These are phyloP conservation scores for Crithidia bombi DNA, from an alignment of 208 protist species.

Conservation along the genomic window DNA sequence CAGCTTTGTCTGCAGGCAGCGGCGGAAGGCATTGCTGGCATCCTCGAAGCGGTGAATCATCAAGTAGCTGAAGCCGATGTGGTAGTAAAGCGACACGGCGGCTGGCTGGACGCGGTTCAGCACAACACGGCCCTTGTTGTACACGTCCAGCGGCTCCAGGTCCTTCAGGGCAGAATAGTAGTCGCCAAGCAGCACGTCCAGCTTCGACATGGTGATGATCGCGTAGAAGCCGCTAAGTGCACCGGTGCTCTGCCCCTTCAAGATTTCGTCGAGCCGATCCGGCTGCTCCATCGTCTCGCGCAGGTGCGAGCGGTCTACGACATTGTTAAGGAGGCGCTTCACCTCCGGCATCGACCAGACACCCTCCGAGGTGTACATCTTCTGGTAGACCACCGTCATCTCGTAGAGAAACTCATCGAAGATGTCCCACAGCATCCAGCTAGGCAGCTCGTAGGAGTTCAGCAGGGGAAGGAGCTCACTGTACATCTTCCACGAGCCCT, in stretches of 20 bases:
- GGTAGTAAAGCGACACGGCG: slow-evolving; percentile 82
- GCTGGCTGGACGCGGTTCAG: slow-evolving; percentile 71
- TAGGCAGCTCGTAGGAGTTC: slow-evolving; percentile 71
- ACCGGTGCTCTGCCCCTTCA: slow-evolving; percentile 38
- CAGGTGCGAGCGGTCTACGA: slow-evolving; percentile 67
- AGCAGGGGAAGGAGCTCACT: slow-evolving; percentile 60
- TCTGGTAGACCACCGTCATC: slow-evolving; percentile 90
- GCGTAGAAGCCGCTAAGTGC: slow-evolving; percentile 85
- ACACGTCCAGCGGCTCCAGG: slow-evolving; percentile 76
- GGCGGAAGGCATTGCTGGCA: slow-evolving; percentile 80
- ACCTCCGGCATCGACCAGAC: slow-evolving; percentile 78
- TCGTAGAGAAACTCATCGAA: slow-evolving; percentile 92
- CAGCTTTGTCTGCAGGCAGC: slow-evolving; percentile 70
- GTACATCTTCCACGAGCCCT: slow-evolving; percentile 79
- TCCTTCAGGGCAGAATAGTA: slow-evolving; percentile 81
- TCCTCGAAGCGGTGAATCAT: slow-evolving; percentile 92
- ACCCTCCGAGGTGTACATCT: slow-evolving; percentile 57
- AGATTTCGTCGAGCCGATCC: slow-evolving; percentile 52
- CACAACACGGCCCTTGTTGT: slow-evolving; percentile 64
- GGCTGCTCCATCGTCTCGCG: slow-evolving; percentile 50
- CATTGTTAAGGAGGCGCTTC: slow-evolving; percentile 59
- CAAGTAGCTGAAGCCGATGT: slow-evolving; percentile 91
- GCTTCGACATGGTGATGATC: slow-evolving; percentile 76
- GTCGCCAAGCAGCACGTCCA: slow-evolving; percentile 86
- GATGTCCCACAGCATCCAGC: slow-evolving; percentile 89